Evolutionary conservation across 495 filamentous ascomycete species (phyloP).

Genomic region (Hypoxylon perforatum): DNA sequence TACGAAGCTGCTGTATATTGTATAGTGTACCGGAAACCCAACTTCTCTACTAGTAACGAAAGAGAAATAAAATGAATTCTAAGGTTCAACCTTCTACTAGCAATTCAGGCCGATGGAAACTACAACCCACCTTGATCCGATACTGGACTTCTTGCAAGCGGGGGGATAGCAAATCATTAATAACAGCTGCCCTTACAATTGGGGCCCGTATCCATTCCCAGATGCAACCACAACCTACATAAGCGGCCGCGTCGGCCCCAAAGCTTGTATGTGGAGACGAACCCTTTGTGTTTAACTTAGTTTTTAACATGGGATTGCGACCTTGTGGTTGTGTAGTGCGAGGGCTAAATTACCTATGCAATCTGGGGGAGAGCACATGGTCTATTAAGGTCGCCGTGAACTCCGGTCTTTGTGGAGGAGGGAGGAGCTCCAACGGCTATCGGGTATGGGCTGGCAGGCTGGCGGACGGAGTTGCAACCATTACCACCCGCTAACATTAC

Average conservation of each 20-base stretch:
- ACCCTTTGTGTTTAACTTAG: slow-evolving; percentile 7
- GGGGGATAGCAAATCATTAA: slow-evolving; percentile 26
- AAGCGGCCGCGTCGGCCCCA: slow-evolving; percentile 15
- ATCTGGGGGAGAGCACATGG: slow-evolving; percentile 4
- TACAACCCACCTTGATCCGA: slow-evolving; percentile 6
- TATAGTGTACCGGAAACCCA: background rate
- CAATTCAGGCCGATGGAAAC: background rate
- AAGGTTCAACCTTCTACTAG: background rate
- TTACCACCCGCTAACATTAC: background rate
- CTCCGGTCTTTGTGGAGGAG: background rate
- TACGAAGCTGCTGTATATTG: too few species aligned
- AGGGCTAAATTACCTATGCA: slow-evolving; percentile 27
- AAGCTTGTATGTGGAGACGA: slow-evolving; percentile 34
- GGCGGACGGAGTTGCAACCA: too few species aligned
- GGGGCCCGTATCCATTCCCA: slow-evolving; percentile 22
- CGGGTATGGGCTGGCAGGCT: background rate
- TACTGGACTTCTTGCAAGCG: slow-evolving; percentile 14
- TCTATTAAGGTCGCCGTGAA: background rate
- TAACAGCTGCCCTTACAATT: slow-evolving; percentile 9
- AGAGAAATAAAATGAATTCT: slow-evolving; percentile 3
- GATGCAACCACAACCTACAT: slow-evolving; percentile 36
- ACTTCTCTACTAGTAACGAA: background rate
- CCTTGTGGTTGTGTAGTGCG: slow-evolving; percentile 14
- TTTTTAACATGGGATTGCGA: slow-evolving; percentile 29
- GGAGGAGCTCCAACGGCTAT: too few species aligned